Evolutionary conservation across 768 basidiomycete species (phyloP).

Genomic region (Leucosporidium yakuticum): DNA sequence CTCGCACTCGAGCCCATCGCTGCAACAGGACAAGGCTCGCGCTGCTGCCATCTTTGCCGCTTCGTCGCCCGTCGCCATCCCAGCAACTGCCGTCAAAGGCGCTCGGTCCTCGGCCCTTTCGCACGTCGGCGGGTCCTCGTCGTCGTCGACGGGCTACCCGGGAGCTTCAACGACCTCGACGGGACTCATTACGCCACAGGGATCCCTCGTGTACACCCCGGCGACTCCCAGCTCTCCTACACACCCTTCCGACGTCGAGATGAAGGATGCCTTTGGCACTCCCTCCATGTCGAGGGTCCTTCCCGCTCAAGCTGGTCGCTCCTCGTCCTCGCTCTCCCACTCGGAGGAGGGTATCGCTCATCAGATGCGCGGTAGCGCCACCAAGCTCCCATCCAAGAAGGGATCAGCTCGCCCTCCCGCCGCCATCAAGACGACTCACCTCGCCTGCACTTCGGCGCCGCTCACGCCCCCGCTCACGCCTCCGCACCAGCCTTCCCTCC

Average conservation of each 20-base stretch:
- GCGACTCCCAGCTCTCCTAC: neutral
- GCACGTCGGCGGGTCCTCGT: no score
- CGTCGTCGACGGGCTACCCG: no score
- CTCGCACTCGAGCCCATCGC: no score
- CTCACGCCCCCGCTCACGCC: constrained; percentile 34
- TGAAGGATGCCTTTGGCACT: constrained; percentile 27
- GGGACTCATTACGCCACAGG: no score
- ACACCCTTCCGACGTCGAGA: constrained; percentile 2
- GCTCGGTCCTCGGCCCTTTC: no score
- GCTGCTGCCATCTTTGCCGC: no score
- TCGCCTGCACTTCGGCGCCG: constrained; percentile 18
- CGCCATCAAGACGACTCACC: constrained; percentile 6
- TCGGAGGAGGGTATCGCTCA: neutral
- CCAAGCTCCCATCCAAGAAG: constrained; percentile 17
- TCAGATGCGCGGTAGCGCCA: neutral
- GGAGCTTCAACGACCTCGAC: no score
- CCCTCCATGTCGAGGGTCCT: constrained; percentile 4
- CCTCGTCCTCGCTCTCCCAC: neutral
- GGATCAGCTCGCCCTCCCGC: neutral
- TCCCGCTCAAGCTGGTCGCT: neutral
- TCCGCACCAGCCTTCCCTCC: constrained; percentile 1
- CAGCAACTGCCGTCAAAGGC: no score
- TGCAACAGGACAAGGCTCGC: no score
- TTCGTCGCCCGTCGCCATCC: no score
- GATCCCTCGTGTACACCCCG: no score